Evolutionary conservation across 176 grass and related monocot species (phyloP).

Genomic region (Pontederia crassipes): DNA sequence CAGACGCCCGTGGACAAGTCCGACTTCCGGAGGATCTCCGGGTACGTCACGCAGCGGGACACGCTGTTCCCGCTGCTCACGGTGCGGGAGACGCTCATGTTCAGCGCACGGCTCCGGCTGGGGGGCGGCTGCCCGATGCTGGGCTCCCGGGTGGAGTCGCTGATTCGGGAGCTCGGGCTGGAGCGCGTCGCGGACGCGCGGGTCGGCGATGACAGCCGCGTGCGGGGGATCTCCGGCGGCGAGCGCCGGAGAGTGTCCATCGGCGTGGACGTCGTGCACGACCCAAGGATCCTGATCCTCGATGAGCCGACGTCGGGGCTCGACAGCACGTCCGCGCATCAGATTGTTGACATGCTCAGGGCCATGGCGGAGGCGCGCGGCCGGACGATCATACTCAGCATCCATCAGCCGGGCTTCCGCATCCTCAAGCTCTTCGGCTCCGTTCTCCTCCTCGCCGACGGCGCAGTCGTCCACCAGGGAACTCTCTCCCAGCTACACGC

Average conservation of each 20-base stretch:
- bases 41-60: constrained; percentile 82
- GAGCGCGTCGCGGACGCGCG: constrained; percentile 39
- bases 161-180: constrained; percentile 66
- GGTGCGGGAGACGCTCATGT: constrained; percentile 78
- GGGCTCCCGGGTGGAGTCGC: constrained; percentile 25
- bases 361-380: constrained; percentile 39
- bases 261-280: constrained; percentile 75
- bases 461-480: constrained; percentile 58
- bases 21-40: constrained; percentile 58
- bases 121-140: constrained; percentile 7
- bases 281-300: constrained; percentile 70
- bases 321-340: constrained; percentile 64
- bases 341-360: constrained; percentile 70
- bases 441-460: constrained; percentile 62
- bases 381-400: constrained; percentile 76
- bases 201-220: constrained; percentile 7
- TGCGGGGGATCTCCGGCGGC: constrained; percentile 49
- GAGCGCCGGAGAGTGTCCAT: constrained; percentile 78
- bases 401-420: constrained; percentile 80
- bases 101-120: constrained; percentile 69
- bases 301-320: constrained; percentile 89
- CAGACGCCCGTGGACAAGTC: constrained; percentile 55
- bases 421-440: constrained; percentile 79
- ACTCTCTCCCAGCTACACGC: constrained; percentile 41
- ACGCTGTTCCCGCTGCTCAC: constrained; percentile 85